Evolutionary conservation across 495 filamentous ascomycete genomes (phyloP), one percentile per base, ranked within the genome.

Genomic region (Hamigera avellanea): DNA sequence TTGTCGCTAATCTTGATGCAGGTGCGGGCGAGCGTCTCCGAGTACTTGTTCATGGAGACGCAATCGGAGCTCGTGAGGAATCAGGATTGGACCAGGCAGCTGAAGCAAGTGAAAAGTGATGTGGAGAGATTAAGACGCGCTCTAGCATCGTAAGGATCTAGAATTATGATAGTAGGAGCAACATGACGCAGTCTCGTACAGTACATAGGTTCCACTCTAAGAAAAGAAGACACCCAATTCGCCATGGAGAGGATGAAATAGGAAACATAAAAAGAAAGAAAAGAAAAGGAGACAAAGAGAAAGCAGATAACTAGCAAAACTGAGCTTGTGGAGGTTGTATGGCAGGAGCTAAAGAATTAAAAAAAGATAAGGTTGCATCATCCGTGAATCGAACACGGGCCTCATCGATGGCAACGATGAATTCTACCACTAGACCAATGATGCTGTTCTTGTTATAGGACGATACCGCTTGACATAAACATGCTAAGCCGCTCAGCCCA

Each of bases 371-470:
- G 2, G n/a, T 13, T 68, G 66, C 66, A 66, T 67, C 61, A 66
- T 64, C 64, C 64, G 66, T 62, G 67, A 70, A 69, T 70, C 67
- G 67, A 70, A 70, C 67, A 62, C 67, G 65, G 64, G 67, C 62
- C 67, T 69, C 67, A 54, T 70, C 67, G 67, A 70, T 70, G 65
- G 66, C 65, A 70, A 69, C 66, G 66, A 70, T 54, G 66, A 69
- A 70, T 70, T 70, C 63, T 70, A 70, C 66, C 66, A 70, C 66
- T 70, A 70, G 64, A 70, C 66, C 66, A 70, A 65, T 66, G 61
- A 67, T 66, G 66, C 66, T 58, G 12, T 33, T 33, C 3, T 33
- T 33, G 8, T 6, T n/a, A n/a, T n/a, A n/a, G n/a, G n/a, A n/a
- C n/a, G n/a, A n/a, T n/a, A n/a, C n/a, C n/a, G n/a, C n/a, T n/a